A percentile compares a stretch with the other conserved stretches of the same genome.
phyloP scores from a whole-genome alignment of 129 eudicot genomes.

The Tagetes erecta region DNA sequence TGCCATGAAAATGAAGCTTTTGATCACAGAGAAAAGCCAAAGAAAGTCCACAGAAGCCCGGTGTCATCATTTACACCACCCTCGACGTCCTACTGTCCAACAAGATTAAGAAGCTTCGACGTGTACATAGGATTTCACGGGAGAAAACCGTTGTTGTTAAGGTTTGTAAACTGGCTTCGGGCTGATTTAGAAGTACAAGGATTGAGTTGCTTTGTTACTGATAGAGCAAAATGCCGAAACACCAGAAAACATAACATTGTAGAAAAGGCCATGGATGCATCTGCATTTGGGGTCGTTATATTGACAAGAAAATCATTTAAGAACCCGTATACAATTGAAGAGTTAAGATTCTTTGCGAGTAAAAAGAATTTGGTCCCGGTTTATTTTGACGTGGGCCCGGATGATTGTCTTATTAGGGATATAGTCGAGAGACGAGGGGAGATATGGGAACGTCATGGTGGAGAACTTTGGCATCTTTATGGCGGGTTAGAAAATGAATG shows the following conservation, averaged over 20 bases:
- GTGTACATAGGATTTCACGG: constrained; percentile 97
- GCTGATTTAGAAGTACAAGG: constrained; percentile 95
- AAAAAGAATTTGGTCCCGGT: constrained; percentile 92
- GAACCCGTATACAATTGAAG: constrained; percentile 89
- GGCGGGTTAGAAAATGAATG: constrained; percentile 93
- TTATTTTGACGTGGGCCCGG: constrained; percentile 86
- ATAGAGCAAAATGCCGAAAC: constrained; percentile 72
- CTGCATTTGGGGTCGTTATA: constrained; percentile 82
- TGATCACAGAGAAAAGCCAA: constrained; percentile 47
- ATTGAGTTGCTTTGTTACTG: constrained; percentile 84
- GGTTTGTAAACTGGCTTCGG: constrained; percentile 91
- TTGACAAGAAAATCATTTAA: constrained; percentile 81
- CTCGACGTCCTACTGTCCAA: constrained; percentile 60
- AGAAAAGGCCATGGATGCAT: constrained; percentile 89
- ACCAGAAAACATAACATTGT: constrained; percentile 68
- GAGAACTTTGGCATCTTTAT: constrained; percentile 80
- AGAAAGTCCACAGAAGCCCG: constrained; percentile 53
- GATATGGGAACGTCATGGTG: constrained; percentile 86
- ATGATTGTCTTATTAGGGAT: constrained; percentile 89
- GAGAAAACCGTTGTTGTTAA: constrained; percentile 66
- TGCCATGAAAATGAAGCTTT: constrained; percentile 46
- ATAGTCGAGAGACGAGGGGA: constrained; percentile 89
- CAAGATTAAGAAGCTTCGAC: constrained; percentile 81
- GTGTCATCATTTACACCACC: constrained; percentile 51
- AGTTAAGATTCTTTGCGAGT: constrained; percentile 74